These are phyloP conservation scores for Thielaviopsis euricoi DNA, from an alignment of 2,329 filamentous ascomycete species.

Conservation along the genomic window DNA sequence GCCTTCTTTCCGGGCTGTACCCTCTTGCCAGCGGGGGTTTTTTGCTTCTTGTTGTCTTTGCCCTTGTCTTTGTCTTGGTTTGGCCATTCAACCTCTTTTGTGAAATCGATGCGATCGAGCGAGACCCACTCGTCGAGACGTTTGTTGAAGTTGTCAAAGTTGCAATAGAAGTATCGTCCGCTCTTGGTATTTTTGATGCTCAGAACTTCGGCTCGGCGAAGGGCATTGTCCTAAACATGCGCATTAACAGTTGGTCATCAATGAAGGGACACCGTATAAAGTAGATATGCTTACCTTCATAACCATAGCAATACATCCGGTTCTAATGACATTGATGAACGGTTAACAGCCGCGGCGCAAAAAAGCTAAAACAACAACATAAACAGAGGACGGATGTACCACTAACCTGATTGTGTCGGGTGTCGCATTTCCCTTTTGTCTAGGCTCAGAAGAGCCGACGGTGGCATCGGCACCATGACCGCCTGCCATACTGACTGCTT, in stretches of 20 bases:
- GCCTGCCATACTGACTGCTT: not conserved
- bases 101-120: constrained; percentile 65
- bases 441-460: constrained; percentile 39
- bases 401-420: constrained; percentile 64
- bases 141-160: constrained; percentile 98
- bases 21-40: constrained; percentile 40
- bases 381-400: not conserved
- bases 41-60: constrained; percentile 63
- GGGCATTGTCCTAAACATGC: constrained; percentile 46
- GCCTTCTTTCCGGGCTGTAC: constrained; percentile 41
- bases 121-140: constrained; percentile 72
- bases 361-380: not conserved
- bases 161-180: constrained; percentile 81
- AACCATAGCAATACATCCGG: constrained; percentile 45
- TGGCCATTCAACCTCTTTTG: constrained; percentile 90
- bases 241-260: not conserved
- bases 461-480: constrained; percentile 30
- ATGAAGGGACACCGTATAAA: not conserved
- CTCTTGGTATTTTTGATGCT: constrained; percentile 84
- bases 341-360: not conserved
- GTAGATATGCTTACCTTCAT: constrained; percentile 23
- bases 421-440: constrained; percentile 67
- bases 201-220: constrained; percentile 88
- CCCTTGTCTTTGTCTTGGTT: constrained; percentile 70
- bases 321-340: constrained; percentile 17